A percentile compares a stretch with the other conserved stretches of the same genome.
Evolutionary conservation across 192 early-diverging fungal species (phyloP).

Genomic region (Neocallimastix lanati): DNA sequence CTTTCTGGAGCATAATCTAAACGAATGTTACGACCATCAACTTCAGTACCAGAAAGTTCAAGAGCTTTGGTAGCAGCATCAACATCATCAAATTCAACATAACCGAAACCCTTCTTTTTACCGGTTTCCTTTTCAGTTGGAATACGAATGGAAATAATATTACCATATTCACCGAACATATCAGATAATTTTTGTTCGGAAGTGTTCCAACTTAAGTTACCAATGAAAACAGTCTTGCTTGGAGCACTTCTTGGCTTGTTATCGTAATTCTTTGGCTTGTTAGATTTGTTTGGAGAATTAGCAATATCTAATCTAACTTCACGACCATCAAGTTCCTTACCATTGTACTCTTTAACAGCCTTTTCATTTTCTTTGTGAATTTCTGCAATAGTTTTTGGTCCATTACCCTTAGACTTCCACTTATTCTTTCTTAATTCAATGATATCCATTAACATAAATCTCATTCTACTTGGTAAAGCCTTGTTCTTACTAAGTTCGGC

Average conservation of each 20-base stretch:
- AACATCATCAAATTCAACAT: slow-evolving; percentile 21
- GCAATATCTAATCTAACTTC: slow-evolving; percentile 59
- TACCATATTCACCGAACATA: slow-evolving; percentile 44
- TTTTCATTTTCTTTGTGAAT: slow-evolving; percentile 55
- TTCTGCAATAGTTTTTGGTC: slow-evolving; percentile 81
- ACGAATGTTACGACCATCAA: slow-evolving; percentile 65
- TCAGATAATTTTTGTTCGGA: slow-evolving; percentile 43
- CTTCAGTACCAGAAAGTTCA: slow-evolving; percentile 54
- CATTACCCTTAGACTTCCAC: slow-evolving; percentile 55
- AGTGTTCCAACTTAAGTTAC: slow-evolving; percentile 50
- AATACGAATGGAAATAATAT: slow-evolving; percentile 36
- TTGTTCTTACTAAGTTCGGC: slow-evolving; percentile 44
- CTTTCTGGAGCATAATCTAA: slow-evolving; percentile 55
- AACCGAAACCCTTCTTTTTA: slow-evolving; percentile 46
- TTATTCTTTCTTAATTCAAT: slow-evolving; percentile 60
- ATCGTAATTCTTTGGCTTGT: slow-evolving; percentile 4
- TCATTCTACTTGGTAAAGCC: slow-evolving; percentile 64
- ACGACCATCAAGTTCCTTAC: slow-evolving; percentile 66
- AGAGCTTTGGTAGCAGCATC: slow-evolving; percentile 34
- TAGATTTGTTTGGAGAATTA: slow-evolving; percentile 24
- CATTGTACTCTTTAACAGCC: slow-evolving; percentile 39
- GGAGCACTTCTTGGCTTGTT: slow-evolving; percentile 12
- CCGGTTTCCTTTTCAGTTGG: slow-evolving; percentile 62
- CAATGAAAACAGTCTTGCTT: slow-evolving; percentile 60
- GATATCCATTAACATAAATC: slow-evolving; percentile 81